These are phyloP conservation scores for Cavenderia fasciculata DNA, from an alignment of 78 protist genomes.

Conservation along the genomic window DNA sequence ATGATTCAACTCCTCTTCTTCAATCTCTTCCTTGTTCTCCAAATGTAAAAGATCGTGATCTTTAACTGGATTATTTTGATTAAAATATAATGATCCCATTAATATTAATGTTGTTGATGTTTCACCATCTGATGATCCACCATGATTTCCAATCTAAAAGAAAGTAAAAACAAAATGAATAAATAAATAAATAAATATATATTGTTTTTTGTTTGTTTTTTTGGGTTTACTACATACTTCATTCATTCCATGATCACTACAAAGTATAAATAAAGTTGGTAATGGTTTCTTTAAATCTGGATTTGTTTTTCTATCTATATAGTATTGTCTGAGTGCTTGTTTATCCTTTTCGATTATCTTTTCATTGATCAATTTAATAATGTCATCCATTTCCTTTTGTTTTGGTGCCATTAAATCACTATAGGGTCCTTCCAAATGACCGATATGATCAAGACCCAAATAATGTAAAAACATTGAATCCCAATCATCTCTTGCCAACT, in stretches of 20 bases:
- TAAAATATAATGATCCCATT: slow-evolving; percentile 62
- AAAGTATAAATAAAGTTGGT: slow-evolving; percentile 79
- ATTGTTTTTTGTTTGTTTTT: not conserved
- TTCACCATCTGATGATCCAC: slow-evolving; percentile 89
- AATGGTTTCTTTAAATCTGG: not conserved
- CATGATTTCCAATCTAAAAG: slow-evolving; percentile 90
- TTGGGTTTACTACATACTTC: slow-evolving; percentile 17
- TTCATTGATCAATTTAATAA: slow-evolving; percentile 67
- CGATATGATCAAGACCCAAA: slow-evolving; percentile 94
- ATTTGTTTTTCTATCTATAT: not conserved
- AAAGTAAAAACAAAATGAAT: not conserved
- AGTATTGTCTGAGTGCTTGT: not conserved
- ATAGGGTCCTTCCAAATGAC: slow-evolving; percentile 79
- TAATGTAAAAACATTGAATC: slow-evolving; percentile 92
- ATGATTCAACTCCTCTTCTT: no score
- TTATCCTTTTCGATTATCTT: slow-evolving; percentile 21
- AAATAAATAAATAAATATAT: not conserved
- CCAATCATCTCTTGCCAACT: slow-evolving; percentile 83
- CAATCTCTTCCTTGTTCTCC: not conserved
- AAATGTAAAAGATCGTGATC: not conserved
- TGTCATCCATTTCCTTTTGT: slow-evolving; percentile 89
- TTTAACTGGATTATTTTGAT: slow-evolving; percentile 29
- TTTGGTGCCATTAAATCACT: slow-evolving; percentile 84
- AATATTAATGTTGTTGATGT: slow-evolving; percentile 59
- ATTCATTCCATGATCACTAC: slow-evolving; percentile 95